Evolutionary conservation across 768 basidiomycete genomes (phyloP), one percentile per base, ranked within the genome.

Genomic region (Termitomyces sp.): DNA sequence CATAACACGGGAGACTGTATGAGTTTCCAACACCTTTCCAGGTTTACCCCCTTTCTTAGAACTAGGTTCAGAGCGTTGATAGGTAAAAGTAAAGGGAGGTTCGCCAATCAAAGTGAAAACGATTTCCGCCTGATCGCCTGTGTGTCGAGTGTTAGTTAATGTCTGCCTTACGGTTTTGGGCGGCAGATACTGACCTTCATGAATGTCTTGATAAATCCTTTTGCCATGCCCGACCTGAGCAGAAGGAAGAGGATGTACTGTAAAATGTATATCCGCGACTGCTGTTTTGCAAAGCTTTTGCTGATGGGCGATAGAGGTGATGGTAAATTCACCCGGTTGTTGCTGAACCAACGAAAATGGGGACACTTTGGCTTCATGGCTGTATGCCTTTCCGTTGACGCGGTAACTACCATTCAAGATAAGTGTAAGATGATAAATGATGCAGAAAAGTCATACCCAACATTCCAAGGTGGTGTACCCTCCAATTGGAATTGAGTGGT

Each of bases 61-160:
- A 51, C 77, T 79, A 20, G 85, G 79, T 70, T 92, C 92, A 2
- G 91, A 81, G 48, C 92, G 83, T 69, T 94, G 91, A 72, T 95
- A 95, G 0, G 94, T 94, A 73, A 99, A 98, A 1, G 94, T 88
- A 74, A 98, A 99, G 0, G 97, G 97, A 18, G 97, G 89, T 68
- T 92, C 89, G 46, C 97, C 97, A 33, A 87, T 78, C 54, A 99
- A 81, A 3, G 87, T 86, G 71, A 99, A 98, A 43, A 88, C 73
- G 58, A 99, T 97, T 71, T 94, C 92, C 18, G 96, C 94, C 76
- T 97, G 90, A 66, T 94, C 92, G 55, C 92, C 90, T 92, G 61
- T 11, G 36, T 92, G 61, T 13, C 28, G 11, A 30, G 51, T 33
- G 51, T 47, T 16, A 55, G 18, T 16, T 11, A 18, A 18, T n/a